Percentiles rank a stretch among this genome's conserved stretches.
Evolutionary conservation across 2,329 filamentous ascomycete genomes (phyloP).

Genomic region (Reticulascus tulasneorum): DNA sequence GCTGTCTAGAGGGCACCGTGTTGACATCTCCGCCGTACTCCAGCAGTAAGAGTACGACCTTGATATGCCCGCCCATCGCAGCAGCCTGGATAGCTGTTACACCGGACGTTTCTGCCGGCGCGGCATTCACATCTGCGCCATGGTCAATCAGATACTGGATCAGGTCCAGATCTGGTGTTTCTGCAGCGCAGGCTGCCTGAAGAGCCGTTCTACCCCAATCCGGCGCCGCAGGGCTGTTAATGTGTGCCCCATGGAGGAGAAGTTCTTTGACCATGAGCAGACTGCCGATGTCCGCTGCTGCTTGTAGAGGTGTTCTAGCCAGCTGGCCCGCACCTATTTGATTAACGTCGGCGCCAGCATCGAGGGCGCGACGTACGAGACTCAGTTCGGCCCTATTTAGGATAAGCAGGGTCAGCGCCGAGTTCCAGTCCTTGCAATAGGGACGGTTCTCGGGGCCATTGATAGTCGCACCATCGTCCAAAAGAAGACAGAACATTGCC

Average conservation of each 20-base stretch:
- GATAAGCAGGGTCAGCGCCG: too few relatives aligned
- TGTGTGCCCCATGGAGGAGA: slow-evolving; percentile 22
- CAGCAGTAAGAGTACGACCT: slow-evolving; percentile 10
- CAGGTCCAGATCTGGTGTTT: slow-evolving; percentile 19
- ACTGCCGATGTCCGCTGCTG: slow-evolving; percentile 30
- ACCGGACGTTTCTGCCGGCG: slow-evolving; percentile 13
- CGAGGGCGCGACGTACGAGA: slow-evolving; percentile 22
- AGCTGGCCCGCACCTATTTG: slow-evolving; percentile 26
- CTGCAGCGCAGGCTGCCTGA: slow-evolving; percentile 29
- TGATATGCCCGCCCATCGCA: slow-evolving; percentile 4
- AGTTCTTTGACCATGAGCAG: slow-evolving; percentile 20
- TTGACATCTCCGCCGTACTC: slow-evolving; percentile 16
- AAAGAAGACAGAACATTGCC: too few relatives aligned
- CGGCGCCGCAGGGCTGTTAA: slow-evolving; percentile 23
- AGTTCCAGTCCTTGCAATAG: too few relatives aligned
- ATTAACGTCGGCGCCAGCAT: slow-evolving; percentile 24
- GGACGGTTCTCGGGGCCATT: too few relatives aligned
- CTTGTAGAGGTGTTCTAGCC: slow-evolving; percentile 32
- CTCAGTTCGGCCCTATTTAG: too few relatives aligned
- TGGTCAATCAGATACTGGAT: slow-evolving; percentile 21
- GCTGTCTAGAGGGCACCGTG: slow-evolving; percentile 9
- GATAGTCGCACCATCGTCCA: too few relatives aligned
- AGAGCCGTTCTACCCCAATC: slow-evolving; percentile 33
- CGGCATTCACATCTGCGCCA: slow-evolving; percentile 30
- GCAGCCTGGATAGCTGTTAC: slow-evolving; percentile 21